A percentile compares a stretch with the other conserved stretches of the same genome.
Evolutionary conservation across 345 rosid genomes (phyloP).

Genomic region (Tarenaya hassleriana): DNA sequence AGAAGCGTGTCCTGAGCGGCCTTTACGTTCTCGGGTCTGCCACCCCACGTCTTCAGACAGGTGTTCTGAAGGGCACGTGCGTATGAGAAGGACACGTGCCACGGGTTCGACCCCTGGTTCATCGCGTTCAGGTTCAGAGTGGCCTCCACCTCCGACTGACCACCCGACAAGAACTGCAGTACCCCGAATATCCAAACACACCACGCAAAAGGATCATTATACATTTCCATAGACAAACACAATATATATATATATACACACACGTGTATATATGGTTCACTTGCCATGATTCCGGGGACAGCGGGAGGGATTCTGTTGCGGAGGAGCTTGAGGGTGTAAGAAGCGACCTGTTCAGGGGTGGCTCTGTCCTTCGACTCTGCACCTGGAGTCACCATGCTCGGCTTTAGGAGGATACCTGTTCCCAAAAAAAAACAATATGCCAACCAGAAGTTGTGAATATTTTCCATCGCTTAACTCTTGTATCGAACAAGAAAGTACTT

Average conservation of each 20-base stretch:
- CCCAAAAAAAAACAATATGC: too few relatives aligned
- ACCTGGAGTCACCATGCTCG: constrained; percentile 99
- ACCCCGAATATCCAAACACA: neutral
- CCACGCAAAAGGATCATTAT: constrained; percentile 9
- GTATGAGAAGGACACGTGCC: constrained; percentile 98
- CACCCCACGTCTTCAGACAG: constrained; percentile 66
- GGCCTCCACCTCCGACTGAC: constrained; percentile 98
- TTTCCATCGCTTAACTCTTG: neutral
- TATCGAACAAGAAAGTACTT: neutral
- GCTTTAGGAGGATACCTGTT: constrained; percentile 71
- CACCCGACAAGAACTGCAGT: constrained; percentile 98
- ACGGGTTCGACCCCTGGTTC: constrained; percentile 84
- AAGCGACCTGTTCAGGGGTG: constrained; percentile 75
- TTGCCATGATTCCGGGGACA: constrained; percentile 98
- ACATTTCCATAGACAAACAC: too few relatives aligned
- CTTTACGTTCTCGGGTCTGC: constrained; percentile 56
- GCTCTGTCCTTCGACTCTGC: constrained; percentile 88
- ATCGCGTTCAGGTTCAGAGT: constrained; percentile 91
- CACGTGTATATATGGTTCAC: too few relatives aligned
- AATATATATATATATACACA: too few relatives aligned
- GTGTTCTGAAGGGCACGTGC: constrained; percentile 97
- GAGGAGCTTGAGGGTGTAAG: constrained; percentile 94
- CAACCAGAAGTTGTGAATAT: neutral
- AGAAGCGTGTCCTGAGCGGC: constrained; percentile 54
- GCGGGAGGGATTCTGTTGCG: constrained; percentile 77